Base-by-base conservation (phyloP, 192 early-diverging fungal species). In the Linnemannia schmuckeri region DNA sequence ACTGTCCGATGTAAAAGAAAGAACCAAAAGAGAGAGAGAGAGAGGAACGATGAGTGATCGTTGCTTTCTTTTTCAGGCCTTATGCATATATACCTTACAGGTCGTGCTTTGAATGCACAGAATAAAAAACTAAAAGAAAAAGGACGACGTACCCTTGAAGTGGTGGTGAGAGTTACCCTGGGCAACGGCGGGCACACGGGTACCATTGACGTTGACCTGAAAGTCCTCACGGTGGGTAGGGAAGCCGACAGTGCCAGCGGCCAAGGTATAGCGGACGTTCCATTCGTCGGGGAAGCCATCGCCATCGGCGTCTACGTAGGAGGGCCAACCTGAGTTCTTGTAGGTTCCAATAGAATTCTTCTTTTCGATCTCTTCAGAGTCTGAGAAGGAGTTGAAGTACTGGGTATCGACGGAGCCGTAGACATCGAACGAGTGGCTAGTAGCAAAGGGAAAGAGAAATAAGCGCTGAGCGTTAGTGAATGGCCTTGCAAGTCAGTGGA, bases 341-440 rank as follows among this genome's bases (percentile, higher is more conserved):
- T 88, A 88, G 63, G 80, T 79, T 76, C 89, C 89, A 72, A 89
- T 89, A 35, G 87, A 61, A n/a, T 81, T 77, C 38, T 66, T 75
- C 88, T 81, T 88, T 46, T 84, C 87, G 3, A 66, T 27, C 54
- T 89, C 85, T 61, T 78, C 3, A 0, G 35, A 40, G 69, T 88
- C 77, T 33, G 79, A 55, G 63, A 74, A 74, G 12, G 42, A 73
- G 78, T 74, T 77, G 71, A 93, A 90, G 77, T 87, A 92, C 24
- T 80, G 61, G 68, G 87, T 72, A 82, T 93, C 93, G 46, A 93
- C 91, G 70, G 90, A 82, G 22, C 91, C 93, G 75, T 81, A 93
- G 63, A 93, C 91, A 46, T 93, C 92, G 82, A 85, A 93, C 5
- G 84, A 89, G 55, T 93, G 93, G 37, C 57, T 63, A 27, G 0